Evolutionary conservation across 495 filamentous ascomycete genomes (phyloP), one percentile per base, ranked within the genome.

Genomic region (Umbilicaria muhlenbergii): DNA sequence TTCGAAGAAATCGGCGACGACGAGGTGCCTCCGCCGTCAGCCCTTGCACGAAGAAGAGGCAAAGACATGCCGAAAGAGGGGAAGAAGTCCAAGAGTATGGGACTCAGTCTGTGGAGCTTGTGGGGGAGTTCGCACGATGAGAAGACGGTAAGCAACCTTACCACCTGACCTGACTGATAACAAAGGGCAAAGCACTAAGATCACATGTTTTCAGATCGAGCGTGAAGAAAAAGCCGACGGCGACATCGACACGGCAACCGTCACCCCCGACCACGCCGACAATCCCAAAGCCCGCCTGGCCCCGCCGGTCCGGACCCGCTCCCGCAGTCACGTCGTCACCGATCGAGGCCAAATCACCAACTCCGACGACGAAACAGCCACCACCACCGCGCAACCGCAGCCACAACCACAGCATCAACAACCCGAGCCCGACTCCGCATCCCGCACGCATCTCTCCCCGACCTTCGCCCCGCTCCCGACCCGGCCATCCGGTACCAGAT

Each of bases 51-150:
- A 2, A 63, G 86, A 41, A 67, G 73, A 45, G 70, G 55, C 11
- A 61, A 74, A 37, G 66, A 59, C 44, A 67, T 71, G 28, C 68
- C 66, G 15, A 68, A 64, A 7, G 65, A 71, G 33, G 49, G 73
- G 34, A 77, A 73, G 44, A 73, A 72, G 51, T 71, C 57, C 39
- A 75, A 70, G 60, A 81, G 81, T 51, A 75, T 78, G 56, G 86
- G 85, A 3, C 67, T 94, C 60, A 74, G 75, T 31, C 59, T 94
- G 28, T 95, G 88, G 88, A 80, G 74, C 36, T 62, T 75, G 11
- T 86, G 86, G 81, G 88, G 83, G 11, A 85, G 80, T 48, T 91
- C 79, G 53, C 87, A 94, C 49, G 88, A 94, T 55, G 71, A 87
- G 62, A 71, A 68, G 36, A 80, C 78, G 11, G 66, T 91, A 21